Base-by-base conservation (phyloP, 176 grass and related monocot genomes). In the Eleusine indica region DNA sequence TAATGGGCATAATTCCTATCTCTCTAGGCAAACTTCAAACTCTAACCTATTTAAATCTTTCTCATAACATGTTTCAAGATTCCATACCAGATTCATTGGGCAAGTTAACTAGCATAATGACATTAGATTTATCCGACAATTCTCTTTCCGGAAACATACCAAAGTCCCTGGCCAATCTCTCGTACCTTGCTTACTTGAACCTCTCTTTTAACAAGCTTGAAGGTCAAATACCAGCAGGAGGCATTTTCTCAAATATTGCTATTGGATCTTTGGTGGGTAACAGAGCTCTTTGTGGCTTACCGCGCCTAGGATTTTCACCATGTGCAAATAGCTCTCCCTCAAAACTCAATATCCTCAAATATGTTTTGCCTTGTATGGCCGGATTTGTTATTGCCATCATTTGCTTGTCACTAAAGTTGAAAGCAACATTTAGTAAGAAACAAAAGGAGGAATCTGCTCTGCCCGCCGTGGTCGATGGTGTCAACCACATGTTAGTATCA, bases 201-300 rank as follows among this genome's bases (percentile, higher is more conserved):
- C 6, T 75, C 37, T 75, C 73, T 17, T 75, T 75, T 4, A 75
- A 75, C 17, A 75, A 75, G 32, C 32, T 75, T 10, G 3, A 75
- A n/a, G 73, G 73, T 12, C 51, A 54, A 51, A 57, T 57, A 75
- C 73, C 73, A 39, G 5, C 17, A 39, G 73, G 73, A 21, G 73
- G 73, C 37, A 12, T 57, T 19, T 75, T 75, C 30, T 75, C 73
- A 39, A 75, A 11, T 11, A 75, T 57, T 13, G 1, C 51, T 21
- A 18, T 9, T 39, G 4, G 12, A 19, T 56, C 49, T 39, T 75
- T 75, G 30, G 19, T 56, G 7, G 73, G 51, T 16, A 75, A 75
- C 10, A 4, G 0, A 39, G 73, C 30, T 21, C 73, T 75, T n/a
- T 75, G 73, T 75, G 73, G 73, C 38, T 9, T 57, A 1, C 17